Evolutionary conservation across 1,284 basidiomycete genomes (phyloP).

Genomic region (Irpex rosettiformis): DNA sequence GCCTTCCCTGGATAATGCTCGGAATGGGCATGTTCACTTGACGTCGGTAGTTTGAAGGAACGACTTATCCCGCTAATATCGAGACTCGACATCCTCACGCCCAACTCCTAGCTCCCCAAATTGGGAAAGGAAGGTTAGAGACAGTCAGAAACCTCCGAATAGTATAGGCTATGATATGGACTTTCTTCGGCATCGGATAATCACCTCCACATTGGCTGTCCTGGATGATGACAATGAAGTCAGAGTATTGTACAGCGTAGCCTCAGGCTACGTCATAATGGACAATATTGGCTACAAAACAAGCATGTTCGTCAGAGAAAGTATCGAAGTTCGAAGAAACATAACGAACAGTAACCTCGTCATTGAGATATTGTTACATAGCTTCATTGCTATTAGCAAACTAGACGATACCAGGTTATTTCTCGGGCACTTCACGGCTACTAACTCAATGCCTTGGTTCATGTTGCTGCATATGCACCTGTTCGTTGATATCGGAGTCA

Average conservation of each 20-base stretch:
- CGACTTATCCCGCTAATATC: background rate
- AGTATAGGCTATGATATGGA: background rate
- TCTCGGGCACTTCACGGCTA: background rate
- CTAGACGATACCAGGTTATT: background rate
- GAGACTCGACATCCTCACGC: background rate
- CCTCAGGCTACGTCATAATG: background rate
- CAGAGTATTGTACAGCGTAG: background rate
- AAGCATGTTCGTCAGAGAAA: background rate
- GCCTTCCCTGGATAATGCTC: constrained; percentile 13
- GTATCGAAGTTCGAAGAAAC: background rate
- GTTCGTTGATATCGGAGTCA: background rate
- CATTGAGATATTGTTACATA: background rate
- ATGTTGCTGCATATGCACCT: background rate
- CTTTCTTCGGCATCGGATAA: constrained; percentile 3
- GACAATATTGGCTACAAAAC: background rate
- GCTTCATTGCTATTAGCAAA: background rate
- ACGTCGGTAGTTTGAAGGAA: background rate
- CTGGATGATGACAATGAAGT: background rate
- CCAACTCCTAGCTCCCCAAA: background rate
- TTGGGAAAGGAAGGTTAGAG: background rate
- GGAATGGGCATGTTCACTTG: constrained; percentile 1
- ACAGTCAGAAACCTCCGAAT: background rate
- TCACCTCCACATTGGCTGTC: background rate
- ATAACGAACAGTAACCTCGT: background rate
- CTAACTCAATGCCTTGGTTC: background rate